These are phyloP conservation scores for Pseudogymnoascus sp. DNA, from an alignment of 2,329 filamentous ascomycete species.

Conservation along the genomic window DNA sequence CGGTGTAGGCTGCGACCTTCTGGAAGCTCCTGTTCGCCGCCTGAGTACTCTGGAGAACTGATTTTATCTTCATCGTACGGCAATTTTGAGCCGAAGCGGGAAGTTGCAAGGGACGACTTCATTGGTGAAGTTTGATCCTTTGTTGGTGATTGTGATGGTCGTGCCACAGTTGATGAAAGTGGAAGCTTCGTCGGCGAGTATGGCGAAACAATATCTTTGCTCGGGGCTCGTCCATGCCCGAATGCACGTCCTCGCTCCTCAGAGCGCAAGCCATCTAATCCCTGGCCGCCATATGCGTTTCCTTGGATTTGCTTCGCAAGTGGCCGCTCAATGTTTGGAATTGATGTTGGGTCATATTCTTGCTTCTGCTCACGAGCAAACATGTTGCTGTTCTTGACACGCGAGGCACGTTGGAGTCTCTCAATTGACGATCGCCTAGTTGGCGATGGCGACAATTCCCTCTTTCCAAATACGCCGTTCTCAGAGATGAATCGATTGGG, in stretches of 20 bases:
- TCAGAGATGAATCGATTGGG: constrained; percentile 59
- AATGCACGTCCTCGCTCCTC: constrained; percentile 37
- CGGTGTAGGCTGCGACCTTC: constrained; percentile 66
- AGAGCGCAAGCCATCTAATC: constrained; percentile 46
- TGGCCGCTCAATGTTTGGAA: constrained; percentile 75
- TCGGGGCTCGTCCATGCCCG: constrained; percentile 48
- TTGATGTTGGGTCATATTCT: constrained; percentile 78
- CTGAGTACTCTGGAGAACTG: constrained; percentile 61
- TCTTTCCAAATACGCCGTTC: constrained; percentile 55
- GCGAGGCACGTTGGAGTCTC: constrained; percentile 86
- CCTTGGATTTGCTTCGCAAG: constrained; percentile 66
- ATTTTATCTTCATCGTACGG: constrained; percentile 63
- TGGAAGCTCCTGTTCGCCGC: constrained; percentile 52
- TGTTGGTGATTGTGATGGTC: constrained; percentile 47
- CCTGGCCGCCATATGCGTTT: constrained; percentile 59
- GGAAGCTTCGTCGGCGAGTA: constrained; percentile 40
- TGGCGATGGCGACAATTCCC: constrained; percentile 58
- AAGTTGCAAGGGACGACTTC: constrained; percentile 78
- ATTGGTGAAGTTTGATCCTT: constrained; percentile 71
- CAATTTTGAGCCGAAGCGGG: constrained; percentile 51
- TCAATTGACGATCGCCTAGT: constrained; percentile 86
- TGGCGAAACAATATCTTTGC: constrained; percentile 52
- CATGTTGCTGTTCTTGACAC: constrained; percentile 97
- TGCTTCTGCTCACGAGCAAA: constrained; percentile 87
- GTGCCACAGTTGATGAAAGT: constrained; percentile 28